phyloP scores from a whole-genome alignment of 176 grass and related monocot genomes.

The Carex kokanica region DNA sequence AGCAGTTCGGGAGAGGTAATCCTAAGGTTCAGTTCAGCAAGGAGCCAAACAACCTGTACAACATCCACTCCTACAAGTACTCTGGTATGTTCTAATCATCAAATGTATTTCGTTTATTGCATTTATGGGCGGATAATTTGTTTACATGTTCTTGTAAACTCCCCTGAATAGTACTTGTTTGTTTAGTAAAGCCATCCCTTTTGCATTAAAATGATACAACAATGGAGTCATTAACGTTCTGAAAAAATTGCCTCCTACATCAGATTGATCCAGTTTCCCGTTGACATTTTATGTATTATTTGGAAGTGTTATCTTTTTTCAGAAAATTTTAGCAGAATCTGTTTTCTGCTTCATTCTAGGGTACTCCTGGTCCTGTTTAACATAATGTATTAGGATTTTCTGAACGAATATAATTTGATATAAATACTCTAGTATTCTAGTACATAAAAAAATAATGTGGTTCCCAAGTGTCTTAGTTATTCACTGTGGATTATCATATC shows the following conservation, averaged over 20 bases:
- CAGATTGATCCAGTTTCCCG: too few species aligned
- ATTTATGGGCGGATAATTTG: background rate
- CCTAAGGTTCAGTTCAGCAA: constrained; percentile 91
- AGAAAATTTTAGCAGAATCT: background rate
- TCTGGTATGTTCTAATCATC: constrained; percentile 40
- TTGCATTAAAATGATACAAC: too few species aligned
- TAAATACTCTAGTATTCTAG: too few species aligned
- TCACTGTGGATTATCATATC: too few species aligned
- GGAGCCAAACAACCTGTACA: constrained; percentile 95
- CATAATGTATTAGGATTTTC: too few species aligned
- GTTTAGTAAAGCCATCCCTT: background rate
- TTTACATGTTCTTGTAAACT: background rate
- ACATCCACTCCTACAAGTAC: constrained; percentile 81
- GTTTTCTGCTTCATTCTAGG: background rate
- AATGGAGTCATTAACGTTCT: too few species aligned
- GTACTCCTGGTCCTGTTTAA: background rate
- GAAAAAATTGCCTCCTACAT: too few species aligned
- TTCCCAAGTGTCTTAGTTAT: too few species aligned
- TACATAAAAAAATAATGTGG: too few species aligned
- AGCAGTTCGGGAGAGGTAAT: constrained; percentile 83
- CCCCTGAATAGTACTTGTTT: background rate
- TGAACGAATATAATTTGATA: too few species aligned
- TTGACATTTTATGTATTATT: background rate
- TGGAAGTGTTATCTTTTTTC: background rate
- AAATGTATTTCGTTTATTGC: background rate